A percentile compares a stretch with the other conserved stretches of the same genome.
Evolutionary conservation across 805 yeast species (phyloP).

Genomic region (Candida parachauliodes): DNA sequence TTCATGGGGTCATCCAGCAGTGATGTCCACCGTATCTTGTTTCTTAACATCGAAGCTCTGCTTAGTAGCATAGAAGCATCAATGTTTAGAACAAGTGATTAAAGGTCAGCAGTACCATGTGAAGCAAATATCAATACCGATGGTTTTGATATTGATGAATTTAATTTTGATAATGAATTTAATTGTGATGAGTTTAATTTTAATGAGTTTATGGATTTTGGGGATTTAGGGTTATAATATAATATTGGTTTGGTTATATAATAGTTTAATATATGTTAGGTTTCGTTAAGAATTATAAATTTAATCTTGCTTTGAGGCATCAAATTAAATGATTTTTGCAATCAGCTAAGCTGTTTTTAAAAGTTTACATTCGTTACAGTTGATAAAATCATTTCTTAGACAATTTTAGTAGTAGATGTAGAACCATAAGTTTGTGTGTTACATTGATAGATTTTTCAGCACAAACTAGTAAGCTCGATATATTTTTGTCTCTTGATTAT

Average conservation of each 20-base stretch:
- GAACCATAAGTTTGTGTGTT: too few relatives aligned
- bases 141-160: background rate
- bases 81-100: background rate
- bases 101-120: conserved; percentile 4
- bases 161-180: background rate
- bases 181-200: conserved; percentile 2
- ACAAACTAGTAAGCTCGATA: too few relatives aligned
- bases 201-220: conserved; percentile 5
- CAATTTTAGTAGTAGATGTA: too few relatives aligned
- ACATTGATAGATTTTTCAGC: too few relatives aligned
- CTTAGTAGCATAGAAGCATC: conserved; percentile 8
- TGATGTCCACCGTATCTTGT: conserved; percentile 1
- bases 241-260: background rate
- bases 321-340: too few relatives aligned
- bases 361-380: too few relatives aligned
- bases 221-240: conserved; percentile 1
- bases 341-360: background rate
- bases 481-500: background rate
- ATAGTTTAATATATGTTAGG: background rate
- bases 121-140: background rate
- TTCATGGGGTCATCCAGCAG: conserved; percentile 7
- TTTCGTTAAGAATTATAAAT: too few relatives aligned
- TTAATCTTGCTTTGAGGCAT: too few relatives aligned
- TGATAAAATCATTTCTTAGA: too few relatives aligned
- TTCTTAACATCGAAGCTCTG: conserved; percentile 2